Evolutionary conservation across 345 rosid species (phyloP).

Genomic region (Citrus australasica): DNA sequence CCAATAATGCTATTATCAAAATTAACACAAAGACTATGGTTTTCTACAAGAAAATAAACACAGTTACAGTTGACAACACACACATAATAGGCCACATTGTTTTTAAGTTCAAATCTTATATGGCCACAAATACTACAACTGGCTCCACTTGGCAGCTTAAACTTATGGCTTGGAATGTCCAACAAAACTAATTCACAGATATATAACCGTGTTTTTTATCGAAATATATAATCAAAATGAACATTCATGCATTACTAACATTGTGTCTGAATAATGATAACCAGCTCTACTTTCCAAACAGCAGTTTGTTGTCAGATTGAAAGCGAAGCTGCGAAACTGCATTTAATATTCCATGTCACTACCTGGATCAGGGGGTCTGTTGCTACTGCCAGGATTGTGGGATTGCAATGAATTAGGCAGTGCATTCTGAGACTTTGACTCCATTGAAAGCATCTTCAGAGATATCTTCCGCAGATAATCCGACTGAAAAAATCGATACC

Average conservation of each 20-base stretch:
- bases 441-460: conserved; percentile 88
- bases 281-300: background rate
- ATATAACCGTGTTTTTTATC: background rate
- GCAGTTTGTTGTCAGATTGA: background rate
- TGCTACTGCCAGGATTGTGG: conserved; percentile 35
- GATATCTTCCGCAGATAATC: conserved; percentile 86
- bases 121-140: background rate
- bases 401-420: conserved; percentile 45
- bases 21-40: background rate
- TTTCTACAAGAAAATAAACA: background rate
- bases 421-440: conserved; percentile 56
- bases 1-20: background rate
- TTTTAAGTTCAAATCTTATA: background rate
- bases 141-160: background rate
- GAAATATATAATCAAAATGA: background rate
- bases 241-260: conserved; percentile 1
- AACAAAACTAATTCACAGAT: background rate
- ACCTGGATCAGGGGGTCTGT: conserved; percentile 60
- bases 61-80: background rate
- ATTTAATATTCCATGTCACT: conserved; percentile 9
- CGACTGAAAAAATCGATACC: conserved; percentile 41
- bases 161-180: background rate
- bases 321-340: background rate
- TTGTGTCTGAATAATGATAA: background rate
- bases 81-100: background rate